Evolutionary conservation across 2,329 filamentous ascomycete genomes (phyloP).

Genomic region (Penicillium brasilianum): DNA sequence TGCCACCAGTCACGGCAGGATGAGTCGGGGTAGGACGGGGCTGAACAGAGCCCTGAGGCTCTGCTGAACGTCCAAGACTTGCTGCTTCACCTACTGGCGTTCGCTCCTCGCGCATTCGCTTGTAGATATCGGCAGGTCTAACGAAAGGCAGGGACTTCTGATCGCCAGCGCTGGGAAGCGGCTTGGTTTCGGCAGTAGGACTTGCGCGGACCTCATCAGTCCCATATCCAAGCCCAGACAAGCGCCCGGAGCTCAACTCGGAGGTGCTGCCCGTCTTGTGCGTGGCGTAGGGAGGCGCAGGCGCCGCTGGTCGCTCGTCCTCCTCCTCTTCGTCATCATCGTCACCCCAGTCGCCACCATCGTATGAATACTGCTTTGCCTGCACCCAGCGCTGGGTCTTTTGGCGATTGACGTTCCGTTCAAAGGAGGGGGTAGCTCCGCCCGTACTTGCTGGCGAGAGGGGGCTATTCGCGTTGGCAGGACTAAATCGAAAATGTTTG

Average conservation of each 20-base stretch:
- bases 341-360: slow-evolving; percentile 91
- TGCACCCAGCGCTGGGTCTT: slow-evolving; percentile 97
- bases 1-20: neutral
- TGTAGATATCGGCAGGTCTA: slow-evolving; percentile 78
- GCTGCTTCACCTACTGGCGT: slow-evolving; percentile 37
- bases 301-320: slow-evolving; percentile 56
- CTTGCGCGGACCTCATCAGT: slow-evolving; percentile 18
- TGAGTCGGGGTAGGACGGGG: slow-evolving; percentile 1
- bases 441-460: slow-evolving; percentile 34
- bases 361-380: slow-evolving; percentile 83
- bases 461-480: slow-evolving; percentile 33
- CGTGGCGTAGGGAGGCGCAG: slow-evolving; percentile 31
- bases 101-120: slow-evolving; percentile 70
- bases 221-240: slow-evolving; percentile 23
- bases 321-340: slow-evolving; percentile 66
- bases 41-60: neutral
- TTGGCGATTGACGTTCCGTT: slow-evolving; percentile 82
- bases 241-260: slow-evolving; percentile 27
- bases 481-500: slow-evolving; percentile 11
- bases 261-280: slow-evolving; percentile 36
- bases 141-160: slow-evolving; percentile 67
- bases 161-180: slow-evolving; percentile 34
- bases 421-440: slow-evolving; percentile 65
- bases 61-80: slow-evolving; percentile 7
- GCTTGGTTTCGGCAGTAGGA: slow-evolving; percentile 26